Evolutionary conservation across 768 basidiomycete species (phyloP), one percentile per base, ranked within the genome.

Genomic region (Psilocybe tampanensis): DNA sequence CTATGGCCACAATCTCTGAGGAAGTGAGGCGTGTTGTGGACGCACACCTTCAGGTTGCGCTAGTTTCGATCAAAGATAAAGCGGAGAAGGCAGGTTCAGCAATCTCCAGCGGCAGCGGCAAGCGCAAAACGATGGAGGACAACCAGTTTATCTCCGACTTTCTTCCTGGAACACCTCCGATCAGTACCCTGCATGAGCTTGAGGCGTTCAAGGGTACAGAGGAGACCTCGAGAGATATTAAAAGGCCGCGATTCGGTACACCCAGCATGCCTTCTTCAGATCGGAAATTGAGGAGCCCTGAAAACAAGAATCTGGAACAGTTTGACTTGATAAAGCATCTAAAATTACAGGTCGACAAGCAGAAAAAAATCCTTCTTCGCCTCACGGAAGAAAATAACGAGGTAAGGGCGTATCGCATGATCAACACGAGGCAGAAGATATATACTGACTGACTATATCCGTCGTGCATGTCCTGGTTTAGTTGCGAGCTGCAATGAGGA

Each of bases 311-410:
- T 49, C 24, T 22, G 71, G 68, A 52, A 63, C 72, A 60, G 51
- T 19, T 29, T 26, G 48, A 47, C 22, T 70, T 77, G 59, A 72
- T 84, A 26, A 71, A 67, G 51, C 72, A 76, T 56, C 76, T 84
- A 78, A 80, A 78, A 65, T 61, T 66, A 59, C 76, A 81, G 64
- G 77, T 84, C 61, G 76, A 82, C 48, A 70, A 76, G 64, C 82
- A 84, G 65, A 74, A 76, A 7, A 66, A 71, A 45, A 74, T 76
- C 17, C 72, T 84, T 8, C 72, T 79, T 47, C 55, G 65, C 51
- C 60, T 84, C 26, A 66, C 70, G 13, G 76, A 76, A 60, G 82
- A 84, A 61, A 83, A 84, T 58, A 68, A 70, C 44, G 75, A 78
- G 74, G 82, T 80, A 47, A 47, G 59, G 29, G 21, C 36, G 18